These are phyloP conservation scores for Pholiota molesta DNA, from an alignment of 768 basidiomycete species.

Conservation along the genomic window DNA sequence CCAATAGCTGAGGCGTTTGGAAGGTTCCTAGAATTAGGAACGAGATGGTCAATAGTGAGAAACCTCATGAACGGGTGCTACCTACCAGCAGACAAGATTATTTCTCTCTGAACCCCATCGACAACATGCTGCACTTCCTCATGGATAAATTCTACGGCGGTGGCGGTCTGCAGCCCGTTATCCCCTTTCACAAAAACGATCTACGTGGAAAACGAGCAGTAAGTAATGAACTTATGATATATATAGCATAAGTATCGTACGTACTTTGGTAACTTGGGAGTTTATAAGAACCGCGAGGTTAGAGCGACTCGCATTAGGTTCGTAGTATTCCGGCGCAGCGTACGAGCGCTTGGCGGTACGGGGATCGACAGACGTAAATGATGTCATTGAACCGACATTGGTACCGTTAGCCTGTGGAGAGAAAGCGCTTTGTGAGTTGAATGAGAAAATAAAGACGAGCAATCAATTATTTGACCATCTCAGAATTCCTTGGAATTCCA, in stretches of 20 bases:
- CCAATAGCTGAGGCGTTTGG: constrained; percentile 17
- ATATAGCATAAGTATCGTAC: too few species aligned
- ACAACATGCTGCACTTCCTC: neutral
- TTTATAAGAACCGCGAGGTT: constrained; percentile 2
- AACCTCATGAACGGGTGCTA: neutral
- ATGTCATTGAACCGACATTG: constrained; percentile 11
- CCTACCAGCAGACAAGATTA: constrained; percentile 12
- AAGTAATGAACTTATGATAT: neutral
- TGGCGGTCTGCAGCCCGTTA: constrained; percentile 1
- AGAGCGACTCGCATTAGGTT: constrained; percentile 4
- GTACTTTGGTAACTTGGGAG: constrained; percentile 10
- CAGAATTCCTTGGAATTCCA: constrained; percentile 9
- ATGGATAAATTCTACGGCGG: constrained; percentile 1
- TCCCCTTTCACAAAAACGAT: neutral
- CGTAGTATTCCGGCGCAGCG: constrained; percentile 12
- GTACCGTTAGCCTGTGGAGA: constrained; percentile 8
- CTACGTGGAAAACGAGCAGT: neutral
- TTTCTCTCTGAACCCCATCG: constrained; percentile 8
- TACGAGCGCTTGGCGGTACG: constrained; percentile 5
- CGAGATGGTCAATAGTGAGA: neutral
- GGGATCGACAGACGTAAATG: constrained; percentile 3
- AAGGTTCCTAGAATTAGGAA: constrained; percentile 2
- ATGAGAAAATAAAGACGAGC: neutral
- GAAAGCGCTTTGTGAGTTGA: too few species aligned
- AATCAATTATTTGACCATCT: constrained; percentile 6